A percentile compares a stretch with the other conserved stretches of the same genome.
Conservation (phyloP, 768 basidiomycete species). For the Leccinellum albellum region DNA sequence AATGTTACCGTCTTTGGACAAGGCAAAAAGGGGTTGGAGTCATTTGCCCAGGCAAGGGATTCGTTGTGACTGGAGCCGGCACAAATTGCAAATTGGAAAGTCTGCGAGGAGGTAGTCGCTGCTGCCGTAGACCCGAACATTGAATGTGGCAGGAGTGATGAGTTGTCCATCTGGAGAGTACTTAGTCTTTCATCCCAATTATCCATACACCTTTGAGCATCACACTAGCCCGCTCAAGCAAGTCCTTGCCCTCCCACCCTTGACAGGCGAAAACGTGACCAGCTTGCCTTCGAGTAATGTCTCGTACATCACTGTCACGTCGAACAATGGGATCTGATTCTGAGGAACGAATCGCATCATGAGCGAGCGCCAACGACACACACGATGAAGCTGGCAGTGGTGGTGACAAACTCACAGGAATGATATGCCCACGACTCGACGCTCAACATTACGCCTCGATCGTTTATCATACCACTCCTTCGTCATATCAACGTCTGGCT, state of each 20-base stretch:
- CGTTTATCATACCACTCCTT: conserved; percentile 61
- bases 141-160: too few species aligned
- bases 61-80: too few species aligned
- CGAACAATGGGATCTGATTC: conserved; percentile 45
- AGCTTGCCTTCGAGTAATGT: conserved; percentile 60
- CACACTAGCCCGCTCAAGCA: conserved; percentile 56
- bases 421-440: conserved; percentile 80
- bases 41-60: too few species aligned
- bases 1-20: too few species aligned
- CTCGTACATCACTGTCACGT: conserved; percentile 37
- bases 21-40: too few species aligned
- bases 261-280: conserved; percentile 47
- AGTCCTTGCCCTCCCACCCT: conserved; percentile 32
- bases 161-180: too few species aligned
- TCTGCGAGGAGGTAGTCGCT: too few species aligned
- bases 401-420: conserved; percentile 54
- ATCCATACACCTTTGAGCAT: conserved; percentile 57
- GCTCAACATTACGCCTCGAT: conserved; percentile 65
- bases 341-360: conserved; percentile 16
- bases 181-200: conserved; percentile 54
- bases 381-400: background rate
- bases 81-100: too few species aligned
- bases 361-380: background rate
- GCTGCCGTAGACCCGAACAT: too few species aligned
- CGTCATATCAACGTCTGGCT: conserved; percentile 52